These are phyloP conservation scores for Oldenlandia corymbosa DNA, from an alignment of 257 asterid species.

Conservation along the genomic window DNA sequence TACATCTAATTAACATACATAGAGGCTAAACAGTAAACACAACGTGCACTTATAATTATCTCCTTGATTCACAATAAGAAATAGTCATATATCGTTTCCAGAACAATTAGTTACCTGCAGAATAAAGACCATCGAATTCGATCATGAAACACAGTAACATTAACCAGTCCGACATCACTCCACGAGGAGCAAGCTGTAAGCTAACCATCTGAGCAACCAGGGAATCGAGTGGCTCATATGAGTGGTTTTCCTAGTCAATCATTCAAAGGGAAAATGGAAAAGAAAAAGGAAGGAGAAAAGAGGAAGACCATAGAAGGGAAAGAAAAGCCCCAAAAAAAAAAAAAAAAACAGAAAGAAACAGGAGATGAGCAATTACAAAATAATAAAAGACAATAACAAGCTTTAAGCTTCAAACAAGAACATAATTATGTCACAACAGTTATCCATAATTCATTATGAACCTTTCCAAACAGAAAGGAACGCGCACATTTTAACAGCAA, in stretches of 20 bases:
- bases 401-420: slow-evolving; percentile 13
- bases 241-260: slow-evolving; percentile 61
- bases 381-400: slow-evolving; percentile 15
- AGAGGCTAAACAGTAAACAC: background rate
- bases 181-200: slow-evolving; percentile 22
- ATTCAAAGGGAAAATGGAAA: slow-evolving; percentile 12
- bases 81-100: slow-evolving; percentile 16
- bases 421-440: background rate
- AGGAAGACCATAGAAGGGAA: background rate
- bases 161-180: slow-evolving; percentile 20
- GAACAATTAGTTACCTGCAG: slow-evolving; percentile 49
- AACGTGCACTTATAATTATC: background rate
- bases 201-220: slow-evolving; percentile 56
- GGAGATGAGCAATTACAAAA: slow-evolving; percentile 32
- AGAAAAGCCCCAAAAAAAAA: background rate
- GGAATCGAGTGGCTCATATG: slow-evolving; percentile 42
- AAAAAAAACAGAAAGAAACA: slow-evolving; percentile 12
- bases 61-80: background rate
- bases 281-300: background rate
- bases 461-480: slow-evolving; percentile 3
- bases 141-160: slow-evolving; percentile 36
- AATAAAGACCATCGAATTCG: slow-evolving; percentile 37
- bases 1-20: background rate
- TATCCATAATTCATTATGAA: background rate
- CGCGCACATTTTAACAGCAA: slow-evolving; percentile 21